Evolutionary conservation across 257 asterid genomes (phyloP).

Genomic region (Voacanga thouarsii): DNA sequence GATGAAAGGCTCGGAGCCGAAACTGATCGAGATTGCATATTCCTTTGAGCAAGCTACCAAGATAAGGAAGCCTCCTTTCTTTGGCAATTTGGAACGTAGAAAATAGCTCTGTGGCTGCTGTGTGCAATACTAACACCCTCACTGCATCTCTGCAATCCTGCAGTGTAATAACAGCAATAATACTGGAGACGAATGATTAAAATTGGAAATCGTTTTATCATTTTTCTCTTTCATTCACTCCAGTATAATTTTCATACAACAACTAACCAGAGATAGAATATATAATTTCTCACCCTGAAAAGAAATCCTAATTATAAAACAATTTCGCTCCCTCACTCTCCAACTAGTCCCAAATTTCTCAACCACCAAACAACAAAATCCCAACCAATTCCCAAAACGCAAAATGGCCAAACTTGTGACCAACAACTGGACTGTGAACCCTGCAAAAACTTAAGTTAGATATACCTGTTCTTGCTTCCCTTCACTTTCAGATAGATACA

Average conservation of each 20-base stretch:
- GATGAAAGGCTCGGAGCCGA: conserved; percentile 48
- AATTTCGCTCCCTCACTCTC: not conserved
- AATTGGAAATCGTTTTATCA: no score
- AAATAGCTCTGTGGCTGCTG: no score
- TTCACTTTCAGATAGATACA: no score
- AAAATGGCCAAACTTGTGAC: not conserved
- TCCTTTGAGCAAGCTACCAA: conserved; percentile 56
- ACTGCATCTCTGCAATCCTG: not conserved
- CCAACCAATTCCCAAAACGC: not conserved
- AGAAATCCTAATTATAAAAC: not conserved
- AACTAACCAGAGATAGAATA: no score
- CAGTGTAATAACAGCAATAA: no score
- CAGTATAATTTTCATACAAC: no score
- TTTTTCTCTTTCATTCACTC: no score
- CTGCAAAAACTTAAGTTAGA: not conserved
- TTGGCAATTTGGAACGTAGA: conserved; percentile 9
- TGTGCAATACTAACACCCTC: no score
- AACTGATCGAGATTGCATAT: conserved; percentile 49
- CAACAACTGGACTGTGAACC: not conserved
- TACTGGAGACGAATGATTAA: no score
- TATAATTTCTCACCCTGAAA: no score
- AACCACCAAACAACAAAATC: not conserved
- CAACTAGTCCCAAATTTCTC: not conserved
- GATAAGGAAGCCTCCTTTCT: conserved; percentile 48
- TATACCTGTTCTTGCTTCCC: not conserved